Base-by-base conservation (phyloP, 139 green algal genomes). In the Monoraphidium neglectum region DNA sequence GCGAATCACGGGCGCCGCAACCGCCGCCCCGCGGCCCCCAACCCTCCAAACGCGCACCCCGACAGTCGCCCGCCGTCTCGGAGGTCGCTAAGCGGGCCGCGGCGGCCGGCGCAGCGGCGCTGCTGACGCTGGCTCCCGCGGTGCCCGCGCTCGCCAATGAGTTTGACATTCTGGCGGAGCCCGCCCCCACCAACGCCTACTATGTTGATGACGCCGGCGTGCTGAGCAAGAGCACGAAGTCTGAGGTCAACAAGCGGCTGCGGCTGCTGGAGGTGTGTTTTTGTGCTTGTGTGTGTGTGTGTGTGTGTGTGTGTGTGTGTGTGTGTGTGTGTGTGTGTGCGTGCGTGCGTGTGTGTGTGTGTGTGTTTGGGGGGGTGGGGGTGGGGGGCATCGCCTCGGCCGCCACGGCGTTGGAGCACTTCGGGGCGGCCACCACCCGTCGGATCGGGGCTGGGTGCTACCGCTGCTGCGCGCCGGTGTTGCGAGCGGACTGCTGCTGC, bases 161-260 rank as follows among this genome's bases (percentile, higher is more conserved):
- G 89, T 97, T 98, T 68, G 93, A 98, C 72, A 76, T 98, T n/a
- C 73, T 98, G 8, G 87, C 72, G 0, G 92, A 92, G 77, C 76
- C 83, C 2, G 87, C 60, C 0, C 94, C 93, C 23, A 87, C 81
- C 8, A 78, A 80, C 56, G 74, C 79, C n/a, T 98, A 97, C 82
- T 82, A 94, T 67, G 76, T 98, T n/a, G 95, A 99, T 72, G 95
- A 99, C 69, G 95, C 94, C 24, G 74, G 77, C 24, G 89, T 95
- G 38, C 82, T 99, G 2, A 95, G 89, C 86, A 91, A 88, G 75
- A 83, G 85, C 36, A 97, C 92, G 3, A 82, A 83, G 28, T 88
- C 87, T 36, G 84, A 83, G 18, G 30, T 98, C 16, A 91, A 90
- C 65, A 89, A 97, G 74, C 80, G 82, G 63, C 86, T 98, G 0